Evolutionary conservation across 148 eudicot species (phyloP), one percentile per base, ranked within the genome.

Genomic region (Amaranthus cruentus): DNA sequence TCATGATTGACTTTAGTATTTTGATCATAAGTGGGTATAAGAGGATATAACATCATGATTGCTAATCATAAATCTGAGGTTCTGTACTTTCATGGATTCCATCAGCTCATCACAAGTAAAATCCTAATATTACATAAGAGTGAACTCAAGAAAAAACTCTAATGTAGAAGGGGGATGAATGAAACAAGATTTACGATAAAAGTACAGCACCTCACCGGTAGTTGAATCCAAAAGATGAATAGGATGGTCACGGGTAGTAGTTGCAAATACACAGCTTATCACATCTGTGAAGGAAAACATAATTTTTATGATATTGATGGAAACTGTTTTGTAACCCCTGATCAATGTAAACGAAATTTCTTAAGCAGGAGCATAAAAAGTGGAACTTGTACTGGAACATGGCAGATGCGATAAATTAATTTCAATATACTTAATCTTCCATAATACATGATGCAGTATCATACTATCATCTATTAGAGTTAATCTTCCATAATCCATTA

Each of bases 141-240:
- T 43, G 12, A 28, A 13, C 28, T 4, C 52, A 18, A 70, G 14
- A 62, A 8, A 44, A 69, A 63, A 56, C 43, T 57, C 79, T 55
- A 55, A 65, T 12, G 18, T 47, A 47, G 62, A 62, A 70, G 69
- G 9, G 52, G 43, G 51, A 9, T 13, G 47, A 48, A 47, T 38
- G 57, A 76, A 58, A 49, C 42, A 71, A 67, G 56, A 58, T 44
- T 46, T 53, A 65, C 48, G 71, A 67, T 48, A 75, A 63, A 56
- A 71, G 68, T 56, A 77, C 84, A 83, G 76, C 86, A 95, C 99
- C 99, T 95, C 88, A 85, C 99, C 99, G 43, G 99, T 83, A 79
- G 82, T 82, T 83, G 97, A 84, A 90, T 95, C 99, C 97, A 91
- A 95, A 63, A 92, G 93, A 86, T 91, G 99, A 84, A 95, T 83